These are phyloP conservation scores for Talaromyces atroroseus DNA, from an alignment of 2,329 filamentous ascomycete genomes.

Conservation along the genomic window DNA sequence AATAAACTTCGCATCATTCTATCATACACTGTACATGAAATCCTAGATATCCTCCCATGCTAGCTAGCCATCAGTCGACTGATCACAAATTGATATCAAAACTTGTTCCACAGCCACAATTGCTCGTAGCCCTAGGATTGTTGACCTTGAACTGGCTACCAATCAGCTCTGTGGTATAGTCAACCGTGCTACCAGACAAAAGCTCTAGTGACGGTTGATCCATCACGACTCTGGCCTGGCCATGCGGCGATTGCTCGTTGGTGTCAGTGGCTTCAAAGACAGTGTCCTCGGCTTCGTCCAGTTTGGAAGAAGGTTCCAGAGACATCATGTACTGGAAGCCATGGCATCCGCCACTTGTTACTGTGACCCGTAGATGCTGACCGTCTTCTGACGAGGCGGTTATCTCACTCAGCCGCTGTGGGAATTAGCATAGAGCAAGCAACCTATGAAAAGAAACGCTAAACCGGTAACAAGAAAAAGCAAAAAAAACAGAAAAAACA, in stretches of 20 bases:
- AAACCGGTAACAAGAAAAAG: slow-evolving; percentile 19
- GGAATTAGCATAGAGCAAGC: slow-evolving; percentile 3
- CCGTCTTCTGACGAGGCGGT: slow-evolving; percentile 55
- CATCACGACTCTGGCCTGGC: slow-evolving; percentile 73
- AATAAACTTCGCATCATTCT: no score
- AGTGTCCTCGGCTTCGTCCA: slow-evolving; percentile 73
- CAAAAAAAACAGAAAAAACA: slow-evolving; percentile 7
- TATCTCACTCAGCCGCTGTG: slow-evolving; percentile 66
- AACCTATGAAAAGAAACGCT: no score
- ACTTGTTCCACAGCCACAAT: slow-evolving; percentile 94
- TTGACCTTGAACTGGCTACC: slow-evolving; percentile 95
- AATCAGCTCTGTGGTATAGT: slow-evolving; percentile 95
- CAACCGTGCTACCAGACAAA: slow-evolving; percentile 87
- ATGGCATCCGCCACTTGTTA: slow-evolving; percentile 92
- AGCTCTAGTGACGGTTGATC: slow-evolving; percentile 83
- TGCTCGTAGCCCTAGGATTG: slow-evolving; percentile 86
- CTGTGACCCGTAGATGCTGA: slow-evolving; percentile 83
- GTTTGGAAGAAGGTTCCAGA: slow-evolving; percentile 55
- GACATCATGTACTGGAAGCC: slow-evolving; percentile 98
- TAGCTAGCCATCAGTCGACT: no score
- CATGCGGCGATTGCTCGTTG: slow-evolving; percentile 25
- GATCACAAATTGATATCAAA: slow-evolving; percentile 75
- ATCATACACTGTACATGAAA: no score
- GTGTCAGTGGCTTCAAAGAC: slow-evolving; percentile 65
- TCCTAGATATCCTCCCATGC: no score